Conservation (phyloP, 305 asterid species). For the Stenogyne calaminthoides region DNA sequence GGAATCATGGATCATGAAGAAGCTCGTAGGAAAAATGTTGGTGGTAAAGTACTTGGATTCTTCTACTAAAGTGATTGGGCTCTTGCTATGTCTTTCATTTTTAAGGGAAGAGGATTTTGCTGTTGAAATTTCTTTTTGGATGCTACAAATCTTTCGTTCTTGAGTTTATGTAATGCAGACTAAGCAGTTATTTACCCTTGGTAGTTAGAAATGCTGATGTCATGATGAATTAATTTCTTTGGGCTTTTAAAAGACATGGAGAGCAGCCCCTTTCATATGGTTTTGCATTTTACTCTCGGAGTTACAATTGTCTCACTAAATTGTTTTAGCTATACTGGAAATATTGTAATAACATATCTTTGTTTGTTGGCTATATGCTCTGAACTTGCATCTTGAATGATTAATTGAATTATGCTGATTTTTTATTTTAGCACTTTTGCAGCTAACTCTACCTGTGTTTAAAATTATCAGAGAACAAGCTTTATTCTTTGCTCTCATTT, state of each 20-base stretch:
- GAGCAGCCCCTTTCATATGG: background rate
- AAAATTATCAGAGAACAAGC: too few species aligned
- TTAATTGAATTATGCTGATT: background rate
- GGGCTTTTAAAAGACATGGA: background rate
- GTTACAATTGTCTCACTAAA: background rate
- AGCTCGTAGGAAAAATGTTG: conserved; percentile 50
- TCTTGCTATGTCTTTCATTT: background rate
- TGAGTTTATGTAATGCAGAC: background rate
- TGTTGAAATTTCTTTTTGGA: background rate
- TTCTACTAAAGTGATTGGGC: conserved; percentile 15
- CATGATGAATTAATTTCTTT: background rate
- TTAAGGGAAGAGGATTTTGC: background rate
- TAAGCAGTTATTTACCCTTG: background rate
- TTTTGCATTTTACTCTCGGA: background rate
- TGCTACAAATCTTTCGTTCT: background rate
- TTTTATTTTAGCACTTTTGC: too few species aligned
- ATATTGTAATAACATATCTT: background rate
- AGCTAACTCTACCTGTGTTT: too few species aligned
- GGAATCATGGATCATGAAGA: conserved; percentile 63
- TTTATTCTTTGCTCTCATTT: too few species aligned
- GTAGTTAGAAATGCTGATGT: background rate
- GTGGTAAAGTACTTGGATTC: conserved; percentile 43
- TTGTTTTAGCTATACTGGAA: background rate
- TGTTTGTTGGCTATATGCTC: background rate
- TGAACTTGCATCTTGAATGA: background rate